Conservation (phyloP, 208 protist genomes). For the Lotmaria passim region DNA sequence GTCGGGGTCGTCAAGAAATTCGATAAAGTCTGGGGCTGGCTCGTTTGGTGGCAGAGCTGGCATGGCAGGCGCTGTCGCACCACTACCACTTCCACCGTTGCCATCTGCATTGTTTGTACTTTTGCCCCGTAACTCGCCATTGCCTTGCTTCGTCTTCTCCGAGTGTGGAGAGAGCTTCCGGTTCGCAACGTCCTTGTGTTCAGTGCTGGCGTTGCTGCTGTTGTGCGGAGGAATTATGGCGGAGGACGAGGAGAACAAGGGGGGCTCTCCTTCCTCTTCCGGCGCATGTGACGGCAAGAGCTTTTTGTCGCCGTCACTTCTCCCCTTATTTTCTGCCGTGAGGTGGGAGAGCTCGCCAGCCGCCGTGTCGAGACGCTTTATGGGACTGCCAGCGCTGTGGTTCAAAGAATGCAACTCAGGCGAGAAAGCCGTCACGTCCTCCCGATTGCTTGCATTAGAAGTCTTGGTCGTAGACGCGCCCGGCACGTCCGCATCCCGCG, state of each 20-base stretch:
- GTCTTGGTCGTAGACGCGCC: too few species aligned
- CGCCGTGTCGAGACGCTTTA: neutral
- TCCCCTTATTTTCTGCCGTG: neutral
- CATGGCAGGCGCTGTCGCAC: too few species aligned
- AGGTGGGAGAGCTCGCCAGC: neutral
- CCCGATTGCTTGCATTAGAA: neutral
- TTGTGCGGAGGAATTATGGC: neutral
- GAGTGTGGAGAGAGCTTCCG: neutral
- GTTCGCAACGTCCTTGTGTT: neutral
- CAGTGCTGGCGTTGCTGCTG: too few species aligned
- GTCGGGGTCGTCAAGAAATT: conserved; percentile 32
- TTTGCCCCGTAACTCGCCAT: neutral
- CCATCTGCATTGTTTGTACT: neutral
- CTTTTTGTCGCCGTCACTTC: neutral
- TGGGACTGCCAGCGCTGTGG: neutral
- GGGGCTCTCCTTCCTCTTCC: neutral
- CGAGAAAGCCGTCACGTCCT: neutral
- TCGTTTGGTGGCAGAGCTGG: conserved; percentile 9
- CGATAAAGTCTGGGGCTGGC: conserved; percentile 25
- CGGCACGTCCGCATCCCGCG: too few species aligned
- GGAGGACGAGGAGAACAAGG: neutral
- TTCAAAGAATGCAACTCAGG: neutral
- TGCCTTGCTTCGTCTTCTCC: neutral
- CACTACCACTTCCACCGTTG: neutral
- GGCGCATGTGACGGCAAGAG: neutral